phyloP scores from a whole-genome alignment of 306 rosid genomes.

The Cyamopsis tetragonoloba region DNA sequence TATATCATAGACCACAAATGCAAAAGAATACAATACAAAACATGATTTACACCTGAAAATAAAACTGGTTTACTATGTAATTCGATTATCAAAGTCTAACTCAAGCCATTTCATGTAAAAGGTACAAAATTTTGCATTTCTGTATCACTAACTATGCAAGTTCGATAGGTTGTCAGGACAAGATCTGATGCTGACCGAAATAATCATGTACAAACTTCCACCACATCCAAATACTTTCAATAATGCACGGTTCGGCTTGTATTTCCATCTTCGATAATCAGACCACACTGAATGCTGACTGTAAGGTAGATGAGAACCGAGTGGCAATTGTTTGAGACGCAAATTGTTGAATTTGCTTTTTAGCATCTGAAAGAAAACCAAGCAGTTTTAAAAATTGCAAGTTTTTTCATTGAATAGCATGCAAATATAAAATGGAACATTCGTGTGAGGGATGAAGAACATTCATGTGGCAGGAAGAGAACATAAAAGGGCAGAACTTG shows the following conservation, averaged over 20 bases:
- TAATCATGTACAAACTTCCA: slow-evolving; percentile 53
- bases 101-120: slow-evolving; percentile 14
- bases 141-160: slow-evolving; percentile 31
- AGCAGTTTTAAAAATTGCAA: neutral
- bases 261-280: slow-evolving; percentile 37
- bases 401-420: slow-evolving; percentile 12
- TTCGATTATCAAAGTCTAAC: slow-evolving; percentile 20
- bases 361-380: slow-evolving; percentile 70
- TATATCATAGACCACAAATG: neutral
- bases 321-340: slow-evolving; percentile 82
- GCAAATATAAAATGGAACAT: neutral
- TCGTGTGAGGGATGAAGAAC: neutral
- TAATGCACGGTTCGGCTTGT: slow-evolving; percentile 21
- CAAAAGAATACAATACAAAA: slow-evolving; percentile 25
- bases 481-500: neutral
- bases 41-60: slow-evolving; percentile 29
- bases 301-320: slow-evolving; percentile 72
- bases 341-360: slow-evolving; percentile 89
- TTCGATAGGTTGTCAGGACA: slow-evolving; percentile 25
- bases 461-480: neutral
- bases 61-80: slow-evolving; percentile 21
- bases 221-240: slow-evolving; percentile 32
- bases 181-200: slow-evolving; percentile 27
- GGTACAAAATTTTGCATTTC: slow-evolving; percentile 40
- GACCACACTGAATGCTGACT: slow-evolving; percentile 80